Evolutionary conservation across 78 protist species (phyloP), one percentile per base, ranked within the genome.

Genomic region (Neovahlkampfia damariscottae): DNA sequence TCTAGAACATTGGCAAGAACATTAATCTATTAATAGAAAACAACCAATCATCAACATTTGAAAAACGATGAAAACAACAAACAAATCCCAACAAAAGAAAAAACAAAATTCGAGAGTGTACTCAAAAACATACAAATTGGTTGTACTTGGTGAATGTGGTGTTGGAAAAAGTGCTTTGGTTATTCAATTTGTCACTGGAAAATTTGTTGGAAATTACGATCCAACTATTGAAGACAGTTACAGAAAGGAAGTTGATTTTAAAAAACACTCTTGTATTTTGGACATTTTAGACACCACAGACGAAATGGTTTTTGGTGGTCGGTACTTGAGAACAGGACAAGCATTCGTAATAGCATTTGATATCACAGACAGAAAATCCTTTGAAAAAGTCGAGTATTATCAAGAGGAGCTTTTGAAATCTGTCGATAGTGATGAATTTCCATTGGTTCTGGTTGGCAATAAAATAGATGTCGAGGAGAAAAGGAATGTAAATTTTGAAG

Each of bases 271-370:
- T n/a, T 74, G 83, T 35, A 41, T 89, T 32, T 85, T 96, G 19
- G 95, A 94, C 68, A 90, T 94, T 39, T 81, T 93, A 41, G 98
- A 95, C 86, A 95, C 98, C 28, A 95, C 97, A 0, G 97, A 96
- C 32, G 96, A 94, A 78, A 95, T 92, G 36, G 97, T 88, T 30
- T 94, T 79, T 76, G 38, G 79, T 0, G 82, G n/a, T n/a, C n/a
- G n/a, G n/a, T n/a, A n/a, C n/a, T n/a, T n/a, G n/a, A n/a, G n/a
- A n/a, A n/a, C n/a, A n/a, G n/a, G n/a, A n/a, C n/a, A n/a, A n/a
- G n/a, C n/a, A n/a, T n/a, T n/a, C n/a, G n/a, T n/a, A n/a, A n/a
- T n/a, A n/a, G n/a, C n/a, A n/a, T n/a, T n/a, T n/a, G n/a, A n/a
- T n/a, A n/a, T n/a, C n/a, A n/a, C n/a, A n/a, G n/a, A n/a, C n/a